Evolutionary conservation across 2,329 filamentous ascomycete species (phyloP).

Genomic region (Keithomyces neogunnii): DNA sequence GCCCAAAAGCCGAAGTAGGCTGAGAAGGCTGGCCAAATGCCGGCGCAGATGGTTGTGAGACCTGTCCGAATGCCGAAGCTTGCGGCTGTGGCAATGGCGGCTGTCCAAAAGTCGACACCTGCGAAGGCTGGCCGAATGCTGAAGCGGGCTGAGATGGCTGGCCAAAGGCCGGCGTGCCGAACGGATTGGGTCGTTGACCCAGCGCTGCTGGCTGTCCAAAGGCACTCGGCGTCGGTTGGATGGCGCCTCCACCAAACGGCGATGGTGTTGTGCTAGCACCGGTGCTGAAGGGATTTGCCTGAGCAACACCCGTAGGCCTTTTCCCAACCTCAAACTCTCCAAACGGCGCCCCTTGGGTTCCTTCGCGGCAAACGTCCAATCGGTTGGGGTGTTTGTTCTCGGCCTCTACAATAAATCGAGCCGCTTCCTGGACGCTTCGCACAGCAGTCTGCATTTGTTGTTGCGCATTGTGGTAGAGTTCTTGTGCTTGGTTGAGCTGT

Average conservation of each 20-base stretch:
- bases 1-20: slow-evolving; percentile 27
- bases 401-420: slow-evolving; percentile 58
- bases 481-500: slow-evolving; percentile 52
- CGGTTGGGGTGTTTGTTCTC: slow-evolving; percentile 70
- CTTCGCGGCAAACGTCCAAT: slow-evolving; percentile 50
- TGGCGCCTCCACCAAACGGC: slow-evolving; percentile 22
- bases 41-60: slow-evolving; percentile 25
- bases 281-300: slow-evolving; percentile 34
- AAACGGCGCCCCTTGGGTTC: slow-evolving; percentile 33
- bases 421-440: slow-evolving; percentile 61
- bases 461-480: slow-evolving; percentile 54
- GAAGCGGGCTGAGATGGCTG: slow-evolving; percentile 25
- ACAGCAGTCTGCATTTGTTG: slow-evolving; percentile 66
- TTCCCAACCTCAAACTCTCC: slow-evolving; percentile 36
- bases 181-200: slow-evolving; percentile 25
- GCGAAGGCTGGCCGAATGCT: slow-evolving; percentile 17
- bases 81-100: slow-evolving; percentile 21
- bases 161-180: slow-evolving; percentile 24
- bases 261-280: slow-evolving; percentile 11
- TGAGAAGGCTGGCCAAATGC: slow-evolving; percentile 35
- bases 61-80: slow-evolving; percentile 30
- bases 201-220: slow-evolving; percentile 31
- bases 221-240: slow-evolving; percentile 17
- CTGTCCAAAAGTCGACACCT: slow-evolving; percentile 33
- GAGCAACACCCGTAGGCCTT: slow-evolving; percentile 17